A percentile compares a stretch with the other conserved stretches of the same genome.
Evolutionary conservation across 768 basidiomycete species (phyloP).

Genomic region (Amanita fuliginea): DNA sequence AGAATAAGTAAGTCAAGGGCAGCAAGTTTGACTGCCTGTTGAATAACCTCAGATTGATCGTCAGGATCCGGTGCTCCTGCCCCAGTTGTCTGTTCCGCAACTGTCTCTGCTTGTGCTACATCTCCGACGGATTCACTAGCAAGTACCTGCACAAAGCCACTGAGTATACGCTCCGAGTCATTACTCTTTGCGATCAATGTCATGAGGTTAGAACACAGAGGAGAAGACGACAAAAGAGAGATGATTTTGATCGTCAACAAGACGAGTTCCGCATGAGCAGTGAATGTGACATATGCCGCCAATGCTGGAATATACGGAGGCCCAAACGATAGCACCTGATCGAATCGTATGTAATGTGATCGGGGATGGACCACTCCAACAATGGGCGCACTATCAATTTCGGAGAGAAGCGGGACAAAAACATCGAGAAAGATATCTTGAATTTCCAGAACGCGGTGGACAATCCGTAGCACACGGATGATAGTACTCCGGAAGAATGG

Average conservation of each 20-base stretch:
- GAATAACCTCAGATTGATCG: constrained; percentile 32
- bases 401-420: constrained; percentile 65
- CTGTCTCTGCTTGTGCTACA: constrained; percentile 44
- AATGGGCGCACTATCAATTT: constrained; percentile 45
- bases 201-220: constrained; percentile 61
- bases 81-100: constrained; percentile 55
- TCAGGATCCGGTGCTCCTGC: constrained; percentile 59
- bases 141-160: constrained; percentile 64
- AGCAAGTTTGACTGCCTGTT: constrained; percentile 63
- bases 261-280: constrained; percentile 60
- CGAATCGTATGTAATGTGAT: constrained; percentile 63
- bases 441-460: constrained; percentile 70
- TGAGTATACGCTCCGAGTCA: constrained; percentile 79
- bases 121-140: constrained; percentile 51
- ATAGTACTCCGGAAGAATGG: constrained; percentile 67
- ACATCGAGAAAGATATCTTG: constrained; percentile 89
- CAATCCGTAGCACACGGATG: constrained; percentile 69
- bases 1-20: constrained; percentile 76
- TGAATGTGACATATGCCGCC: constrained; percentile 67
- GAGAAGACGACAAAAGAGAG: constrained; percentile 50
- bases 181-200: constrained; percentile 70
- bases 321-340: constrained; percentile 62
- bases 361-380: constrained; percentile 47
- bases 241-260: constrained; percentile 76
- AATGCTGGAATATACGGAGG: constrained; percentile 70